Percentiles rank a stretch among this genome's conserved stretches.
phyloP scores from a whole-genome alignment of 2,329 filamentous ascomycete species.

The Arachnomyces sp. region DNA sequence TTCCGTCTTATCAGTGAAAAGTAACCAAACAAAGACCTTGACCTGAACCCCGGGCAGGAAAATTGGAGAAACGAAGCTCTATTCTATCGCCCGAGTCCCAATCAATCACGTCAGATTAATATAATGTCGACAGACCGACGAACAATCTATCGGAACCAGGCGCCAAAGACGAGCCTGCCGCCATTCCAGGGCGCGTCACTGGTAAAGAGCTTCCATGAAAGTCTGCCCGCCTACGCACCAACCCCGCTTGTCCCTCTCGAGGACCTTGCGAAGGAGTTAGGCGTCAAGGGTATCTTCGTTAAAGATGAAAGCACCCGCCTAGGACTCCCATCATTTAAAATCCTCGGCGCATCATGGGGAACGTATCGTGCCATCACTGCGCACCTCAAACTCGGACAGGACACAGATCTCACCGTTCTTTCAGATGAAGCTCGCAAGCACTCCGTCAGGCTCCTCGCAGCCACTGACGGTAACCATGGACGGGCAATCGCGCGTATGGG shows the following conservation, averaged over 20 bases:
- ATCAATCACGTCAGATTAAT: no score
- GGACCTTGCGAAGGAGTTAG: slow-evolving; percentile 49
- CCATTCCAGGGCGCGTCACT: no score
- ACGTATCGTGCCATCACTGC: slow-evolving; percentile 50
- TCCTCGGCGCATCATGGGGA: slow-evolving; percentile 70
- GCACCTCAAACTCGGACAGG: slow-evolving; percentile 36
- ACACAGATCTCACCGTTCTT: slow-evolving; percentile 38
- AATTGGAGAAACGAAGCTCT: no score
- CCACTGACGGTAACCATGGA: slow-evolving; percentile 71
- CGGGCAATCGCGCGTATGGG: slow-evolving; percentile 64
- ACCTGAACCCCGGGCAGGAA: no score
- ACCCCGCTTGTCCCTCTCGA: slow-evolving; percentile 50
- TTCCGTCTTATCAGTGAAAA: no score
- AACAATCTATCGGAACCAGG: no score
- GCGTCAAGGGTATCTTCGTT: slow-evolving; percentile 50
- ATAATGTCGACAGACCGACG: no score
- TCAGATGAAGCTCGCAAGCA: slow-evolving; percentile 23
- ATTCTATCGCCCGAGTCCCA: no score
- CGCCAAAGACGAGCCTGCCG: no score
- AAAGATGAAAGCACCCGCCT: slow-evolving; percentile 65
- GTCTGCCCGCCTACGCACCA: slow-evolving; percentile 47
- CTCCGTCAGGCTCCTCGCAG: slow-evolving; percentile 47
- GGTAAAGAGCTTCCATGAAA: slow-evolving; percentile 45
- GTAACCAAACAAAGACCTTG: no score
- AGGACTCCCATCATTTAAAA: slow-evolving; percentile 68